Evolutionary conservation across 2,329 filamentous ascomycete species (phyloP), one percentile per base, ranked within the genome.

Genomic region (Diaporthe humulicola): DNA sequence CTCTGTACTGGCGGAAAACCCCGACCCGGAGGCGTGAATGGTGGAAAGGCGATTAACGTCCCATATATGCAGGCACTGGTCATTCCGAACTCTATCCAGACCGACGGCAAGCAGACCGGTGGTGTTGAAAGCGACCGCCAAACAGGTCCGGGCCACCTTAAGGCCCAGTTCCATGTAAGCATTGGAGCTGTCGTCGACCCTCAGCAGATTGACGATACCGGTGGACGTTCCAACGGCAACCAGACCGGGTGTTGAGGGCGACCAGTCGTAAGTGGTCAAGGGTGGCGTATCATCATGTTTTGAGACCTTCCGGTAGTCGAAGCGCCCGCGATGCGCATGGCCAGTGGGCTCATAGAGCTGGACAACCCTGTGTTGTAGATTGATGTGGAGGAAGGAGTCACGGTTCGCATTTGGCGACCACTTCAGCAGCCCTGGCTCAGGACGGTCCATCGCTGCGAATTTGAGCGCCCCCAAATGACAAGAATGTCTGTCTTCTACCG

Each of bases 51-150:
- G 90, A 78, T 90, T 93, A 72, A 95, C 88, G 82, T 97, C 94
- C 90, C 94, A 97, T 40, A 97, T 92, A 79, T 96, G 94, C 66
- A 97, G 87, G 79, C 93, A 95, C 77, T 93, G 91, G 80, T 97
- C 95, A 83, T 94, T 95, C 42, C 95, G 90, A 33, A 96, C 94
- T 78, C 94, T 90, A 79, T 97, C 95, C 70, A 97, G 86, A 1
- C 94, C 95, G 38, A 95, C 94, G 14, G 94, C 95, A 70, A 97
- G 86, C 73, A 94, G 87, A 25, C 93, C 93, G 7, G 87, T 88
- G 4, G 90, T 91, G 80, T 92, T 96, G 84, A 97, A 95, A 4
- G 94, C 92, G 54, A 97, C 93, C 0, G 94, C 93, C 79, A 96
- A 95, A 79, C 94, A 96, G 57, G 93, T 93, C 58, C 95, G 90